These are phyloP conservation scores for Candida easanensis DNA, from an alignment of 805 yeast genomes.

Conservation along the genomic window DNA sequence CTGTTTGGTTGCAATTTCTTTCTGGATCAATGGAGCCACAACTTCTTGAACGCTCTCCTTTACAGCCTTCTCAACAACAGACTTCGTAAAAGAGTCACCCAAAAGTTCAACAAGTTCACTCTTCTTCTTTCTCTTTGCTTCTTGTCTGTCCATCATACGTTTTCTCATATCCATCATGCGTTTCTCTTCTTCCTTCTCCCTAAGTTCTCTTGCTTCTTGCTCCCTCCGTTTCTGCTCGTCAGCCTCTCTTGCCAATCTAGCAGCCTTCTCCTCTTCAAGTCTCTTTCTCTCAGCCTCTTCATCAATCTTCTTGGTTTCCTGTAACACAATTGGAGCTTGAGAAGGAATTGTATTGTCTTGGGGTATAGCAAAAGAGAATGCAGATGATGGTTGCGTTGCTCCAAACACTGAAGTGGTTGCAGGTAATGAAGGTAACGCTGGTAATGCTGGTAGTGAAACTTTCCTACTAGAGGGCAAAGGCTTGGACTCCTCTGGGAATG, in stretches of 20 bases:
- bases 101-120: constrained; percentile 15
- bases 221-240: neutral
- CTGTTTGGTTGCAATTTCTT: constrained; percentile 13
- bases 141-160: constrained; percentile 17
- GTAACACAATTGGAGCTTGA: no score
- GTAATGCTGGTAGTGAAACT: no score
- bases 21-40: constrained; percentile 12
- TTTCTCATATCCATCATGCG: constrained; percentile 15
- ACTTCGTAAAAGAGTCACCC: neutral
- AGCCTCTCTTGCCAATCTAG: constrained; percentile 2
- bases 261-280: constrained; percentile 4
- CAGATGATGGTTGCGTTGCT: no score
- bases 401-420: no score
- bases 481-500: neutral
- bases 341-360: no score
- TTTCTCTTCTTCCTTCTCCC: constrained; percentile 10
- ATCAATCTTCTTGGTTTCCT: no score
- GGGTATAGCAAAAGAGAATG: no score
- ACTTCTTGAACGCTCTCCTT: constrained; percentile 15
- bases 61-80: constrained; percentile 27
- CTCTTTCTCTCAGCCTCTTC: constrained; percentile 3
- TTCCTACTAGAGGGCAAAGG: neutral
- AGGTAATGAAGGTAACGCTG: no score
- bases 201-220: constrained; percentile 10
- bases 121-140: constrained; percentile 13